Conservation (phyloP, 1,139 yeast species). For the Scheffersomyces insectosa region DNA sequence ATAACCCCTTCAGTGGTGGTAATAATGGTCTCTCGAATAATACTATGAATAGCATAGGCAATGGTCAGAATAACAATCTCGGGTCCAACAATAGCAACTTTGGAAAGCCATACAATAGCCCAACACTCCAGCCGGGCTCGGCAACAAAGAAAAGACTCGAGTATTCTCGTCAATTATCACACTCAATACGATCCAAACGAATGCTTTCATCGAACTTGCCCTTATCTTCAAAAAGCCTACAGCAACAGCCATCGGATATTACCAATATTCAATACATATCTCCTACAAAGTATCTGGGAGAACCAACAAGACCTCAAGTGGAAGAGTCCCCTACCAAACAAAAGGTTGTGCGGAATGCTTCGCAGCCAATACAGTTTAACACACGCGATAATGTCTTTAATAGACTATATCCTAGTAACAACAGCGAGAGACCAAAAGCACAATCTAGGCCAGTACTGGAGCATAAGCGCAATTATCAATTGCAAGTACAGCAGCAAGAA, state of each 20-base stretch:
- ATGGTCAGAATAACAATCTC: too few relatives aligned
- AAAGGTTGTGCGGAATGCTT: constrained; percentile 4
- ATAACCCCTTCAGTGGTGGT: constrained; percentile 9
- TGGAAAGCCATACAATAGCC: not conserved
- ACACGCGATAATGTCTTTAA: constrained; percentile 12
- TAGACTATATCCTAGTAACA: constrained; percentile 12
- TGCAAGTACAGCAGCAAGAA: not conserved
- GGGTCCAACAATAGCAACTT: too few relatives aligned
- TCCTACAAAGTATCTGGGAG: not conserved
- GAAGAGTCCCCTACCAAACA: constrained; percentile 11
- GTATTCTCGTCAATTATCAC: constrained; percentile 18
- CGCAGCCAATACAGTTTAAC: constrained; percentile 10
- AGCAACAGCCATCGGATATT: constrained; percentile 15
- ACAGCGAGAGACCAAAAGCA: not conserved
- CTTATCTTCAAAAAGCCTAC: not conserved
- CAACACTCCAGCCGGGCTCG: constrained; percentile 3
- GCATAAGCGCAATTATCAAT: too few relatives aligned
- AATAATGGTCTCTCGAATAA: not conserved
- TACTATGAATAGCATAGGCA: too few relatives aligned
- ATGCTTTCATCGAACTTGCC: constrained; percentile 10
- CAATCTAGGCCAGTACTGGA: not conserved
- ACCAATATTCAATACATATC: constrained; percentile 14
- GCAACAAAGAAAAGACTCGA: constrained; percentile 19
- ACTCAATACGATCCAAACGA: constrained; percentile 16
- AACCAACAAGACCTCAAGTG: not conserved